phyloP scores from a whole-genome alignment of 202 grass and related monocot genomes.

The Dendrocalamus latiflorus region DNA sequence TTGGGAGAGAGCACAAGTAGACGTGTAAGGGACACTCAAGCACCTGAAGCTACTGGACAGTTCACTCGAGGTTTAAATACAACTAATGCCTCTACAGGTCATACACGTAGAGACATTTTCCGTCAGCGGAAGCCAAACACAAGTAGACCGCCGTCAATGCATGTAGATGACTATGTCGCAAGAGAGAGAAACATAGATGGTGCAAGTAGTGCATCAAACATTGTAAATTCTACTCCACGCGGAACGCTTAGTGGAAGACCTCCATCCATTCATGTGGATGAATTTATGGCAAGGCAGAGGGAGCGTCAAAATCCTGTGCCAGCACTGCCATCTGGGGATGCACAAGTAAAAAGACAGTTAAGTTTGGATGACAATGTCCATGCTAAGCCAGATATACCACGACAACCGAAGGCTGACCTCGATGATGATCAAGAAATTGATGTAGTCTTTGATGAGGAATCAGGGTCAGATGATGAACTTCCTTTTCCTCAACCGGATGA shows the following conservation, averaged over 20 bases:
- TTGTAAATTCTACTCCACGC: slow-evolving; percentile 63
- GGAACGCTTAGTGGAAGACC: slow-evolving; percentile 70
- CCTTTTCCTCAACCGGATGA: slow-evolving; percentile 92
- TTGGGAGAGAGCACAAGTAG: slow-evolving; percentile 49
- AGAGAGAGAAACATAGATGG: slow-evolving; percentile 97
- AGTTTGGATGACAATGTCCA: slow-evolving; percentile 52
- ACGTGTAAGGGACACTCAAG: slow-evolving; percentile 59
- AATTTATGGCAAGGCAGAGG: slow-evolving; percentile 96
- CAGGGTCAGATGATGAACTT: slow-evolving; percentile 82
- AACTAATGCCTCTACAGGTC: slow-evolving; percentile 50
- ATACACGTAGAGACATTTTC: slow-evolving; percentile 90
- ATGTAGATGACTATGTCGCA: slow-evolving; percentile 99
- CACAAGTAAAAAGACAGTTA: slow-evolving; percentile 44
- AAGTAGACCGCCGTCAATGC: slow-evolving; percentile 97
- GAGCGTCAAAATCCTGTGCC: no score
- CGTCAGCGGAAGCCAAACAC: slow-evolving; percentile 97
- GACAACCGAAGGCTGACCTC: slow-evolving; percentile 60
- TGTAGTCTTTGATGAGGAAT: slow-evolving; percentile 90
- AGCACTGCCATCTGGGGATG: slow-evolving; percentile 47
- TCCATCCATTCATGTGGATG: slow-evolving; percentile 99
- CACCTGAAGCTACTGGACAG: slow-evolving; percentile 55
- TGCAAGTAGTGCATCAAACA: slow-evolving; percentile 86
- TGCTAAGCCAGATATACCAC: slow-evolving; percentile 48
- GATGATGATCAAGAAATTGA: slow-evolving; percentile 92
- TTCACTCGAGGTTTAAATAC: slow-evolving; percentile 60